Percentiles rank a stretch among this genome's conserved stretches.
These are phyloP conservation scores for Melaleuca alternifolia DNA, from an alignment of 345 rosid species.

Conservation along the genomic window DNA sequence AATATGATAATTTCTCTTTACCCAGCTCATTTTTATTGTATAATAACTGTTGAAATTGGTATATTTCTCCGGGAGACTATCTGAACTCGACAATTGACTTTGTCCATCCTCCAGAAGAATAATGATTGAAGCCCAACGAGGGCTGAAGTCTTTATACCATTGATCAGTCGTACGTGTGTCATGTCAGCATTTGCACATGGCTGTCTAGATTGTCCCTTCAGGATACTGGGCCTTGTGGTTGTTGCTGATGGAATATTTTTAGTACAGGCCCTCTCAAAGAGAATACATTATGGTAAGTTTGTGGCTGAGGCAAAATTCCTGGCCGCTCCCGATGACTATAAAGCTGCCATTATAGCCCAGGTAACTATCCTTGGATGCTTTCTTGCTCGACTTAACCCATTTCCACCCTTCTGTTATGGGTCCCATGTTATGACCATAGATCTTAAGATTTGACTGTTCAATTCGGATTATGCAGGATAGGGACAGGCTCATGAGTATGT, in stretches of 20 bases:
- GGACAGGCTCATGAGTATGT: slow-evolving; percentile 18
- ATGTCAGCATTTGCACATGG: neutral
- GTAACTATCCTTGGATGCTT: slow-evolving; percentile 9
- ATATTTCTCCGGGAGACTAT: neutral
- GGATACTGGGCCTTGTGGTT: neutral
- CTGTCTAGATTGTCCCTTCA: neutral
- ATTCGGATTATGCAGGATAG: slow-evolving; percentile 14
- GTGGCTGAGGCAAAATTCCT: slow-evolving; percentile 91
- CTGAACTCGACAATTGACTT: neutral
- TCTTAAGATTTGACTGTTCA: neutral
- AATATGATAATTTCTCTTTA: neutral
- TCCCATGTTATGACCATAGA: neutral
- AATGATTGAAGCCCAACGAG: neutral
- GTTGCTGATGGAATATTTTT: neutral
- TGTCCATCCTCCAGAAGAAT: neutral
- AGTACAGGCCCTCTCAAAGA: slow-evolving; percentile 74
- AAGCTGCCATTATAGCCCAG: slow-evolving; percentile 61
- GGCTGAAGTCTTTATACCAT: neutral
- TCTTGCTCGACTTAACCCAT: neutral
- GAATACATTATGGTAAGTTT: slow-evolving; percentile 90
- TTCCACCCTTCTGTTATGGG: neutral
- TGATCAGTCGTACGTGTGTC: neutral
- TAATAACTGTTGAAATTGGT: neutral
- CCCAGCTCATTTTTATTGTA: neutral
- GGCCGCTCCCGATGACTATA: slow-evolving; percentile 54